A percentile compares a stretch with the other conserved stretches of the same genome.
phyloP scores from a whole-genome alignment of 345 rosid species.

The thale cress (Arabidopsis thaliana) region TAIR10.1 NC_003076.8:4203501-4204000 shows the following conservation, averaged over 20 bases:
- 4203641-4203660: constrained; percentile 31
- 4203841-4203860: constrained; percentile 41
- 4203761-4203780: constrained; percentile 31
- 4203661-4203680: constrained; percentile 45
- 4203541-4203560: constrained; percentile 47
- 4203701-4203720: constrained; percentile 45
- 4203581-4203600: constrained; percentile 42
- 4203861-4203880: constrained; percentile 44
- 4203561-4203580: constrained; percentile 41
- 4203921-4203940: constrained; percentile 31
- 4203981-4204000: constrained; percentile 21
- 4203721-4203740: constrained; percentile 43
- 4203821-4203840: constrained; percentile 36
- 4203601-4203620: constrained; percentile 23
- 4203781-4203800: constrained; percentile 48
- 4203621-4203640: constrained; percentile 24
- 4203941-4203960: constrained; percentile 30
- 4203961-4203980: constrained; percentile 1
- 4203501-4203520: constrained; percentile 31
- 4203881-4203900: constrained; percentile 30
- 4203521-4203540: constrained; percentile 49
- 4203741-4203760: constrained; percentile 29
- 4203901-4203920: constrained; percentile 26
- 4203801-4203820: constrained; percentile 44
- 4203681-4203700: constrained; percentile 46